Evolutionary conservation across 139 green algal genomes (phyloP), one percentile per base, ranked within the genome.

Genomic region (Penium margaritaceum): DNA sequence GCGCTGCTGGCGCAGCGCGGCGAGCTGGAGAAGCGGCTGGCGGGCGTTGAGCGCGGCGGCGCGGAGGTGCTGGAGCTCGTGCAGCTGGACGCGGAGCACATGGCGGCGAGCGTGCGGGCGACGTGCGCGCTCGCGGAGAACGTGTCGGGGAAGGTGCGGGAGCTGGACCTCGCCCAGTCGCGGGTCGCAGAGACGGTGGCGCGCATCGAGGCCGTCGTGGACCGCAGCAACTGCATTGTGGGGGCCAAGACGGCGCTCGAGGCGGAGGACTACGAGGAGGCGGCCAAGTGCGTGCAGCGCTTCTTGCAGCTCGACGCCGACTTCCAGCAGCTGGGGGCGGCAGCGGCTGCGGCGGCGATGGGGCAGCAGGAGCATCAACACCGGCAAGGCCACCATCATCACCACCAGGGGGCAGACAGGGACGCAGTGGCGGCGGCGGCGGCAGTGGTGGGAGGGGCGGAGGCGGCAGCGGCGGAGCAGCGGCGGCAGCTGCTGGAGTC

Each of bases 241-340:
- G 90, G 90, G 44, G 87, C 90, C 14, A 67, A 86, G 70, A 72
- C 36, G 7, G 79, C 78, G 32, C 63, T 93, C 63, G 74, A 82
- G n/a, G 19, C 19, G 7, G 75, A 90, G 67, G 90, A 97, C 70
- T 96, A 91, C 64, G 92, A 97, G 62, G 81, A 80, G 0, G 92
- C 92, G 19, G 91, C 90, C 2, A 37, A 85, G 2, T 89, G 85
- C 75, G 86, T 97, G 33, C 70, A 74, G 29, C 86, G 71, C 3
- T 95, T 93, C 67, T 79, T 91, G 46, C 78, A 90, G 35, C 84
- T 96, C 39, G 89, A 96, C 61, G 67, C 46, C 51, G 46, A 76
- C 15, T 27, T 37, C 0, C 57, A 34, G 27, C 36, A 21, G 24
- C 35, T 64, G 7, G 60, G 24, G 29, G 33, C 33, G 34, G 34